Evolutionary conservation across 139 green algal species (phyloP), one percentile per base, ranked within the genome.

Genomic region (Dunaliella primolecta): DNA sequence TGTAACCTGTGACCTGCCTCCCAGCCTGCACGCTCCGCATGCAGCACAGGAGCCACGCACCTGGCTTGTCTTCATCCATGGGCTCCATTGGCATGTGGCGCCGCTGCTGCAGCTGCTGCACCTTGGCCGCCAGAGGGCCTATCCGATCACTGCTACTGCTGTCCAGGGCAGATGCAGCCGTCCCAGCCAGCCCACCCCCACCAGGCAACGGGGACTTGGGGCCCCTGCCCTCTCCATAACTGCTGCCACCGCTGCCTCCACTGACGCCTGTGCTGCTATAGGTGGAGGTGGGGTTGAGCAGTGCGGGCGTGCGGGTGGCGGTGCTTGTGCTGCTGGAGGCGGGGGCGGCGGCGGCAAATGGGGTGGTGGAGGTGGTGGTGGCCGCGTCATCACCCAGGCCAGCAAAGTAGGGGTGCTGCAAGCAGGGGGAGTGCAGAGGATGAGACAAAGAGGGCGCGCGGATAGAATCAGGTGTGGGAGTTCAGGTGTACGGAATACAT

Each of bases 361-460:
- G n/a, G n/a, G n/a, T n/a, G n/a, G n/a, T n/a, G n/a, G 24, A 55
- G n/a, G 32, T 35, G 2, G 24, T 57, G n/a, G 57, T 78, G 56
- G 3, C 11, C n/a, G n/a, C 15, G 24, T 77, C 81, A 64, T 37
- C 30, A 20, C 29, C 29, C 3, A 72, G 35, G 23, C 27, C 11
- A 2, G 64, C 81, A 32, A 84, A 36, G 71, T 83, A 85, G 11
- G 84, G 81, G 37, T 83, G 85, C 35, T 71, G 37, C 38, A 83
- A 72, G 55, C n/a, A n/a, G n/a, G n/a, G n/a, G n/a, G n/a, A n/a
- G n/a, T n/a, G n/a, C n/a, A n/a, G n/a, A n/a, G n/a, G n/a, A n/a
- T n/a, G n/a, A n/a, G n/a, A n/a, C n/a, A n/a, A n/a, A n/a, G n/a
- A n/a, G n/a, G n/a, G n/a, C n/a, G n/a, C n/a, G n/a, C n/a, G n/a